phyloP scores from a whole-genome alignment of 768 basidiomycete species.

The Lactarius trivialis region DNA sequence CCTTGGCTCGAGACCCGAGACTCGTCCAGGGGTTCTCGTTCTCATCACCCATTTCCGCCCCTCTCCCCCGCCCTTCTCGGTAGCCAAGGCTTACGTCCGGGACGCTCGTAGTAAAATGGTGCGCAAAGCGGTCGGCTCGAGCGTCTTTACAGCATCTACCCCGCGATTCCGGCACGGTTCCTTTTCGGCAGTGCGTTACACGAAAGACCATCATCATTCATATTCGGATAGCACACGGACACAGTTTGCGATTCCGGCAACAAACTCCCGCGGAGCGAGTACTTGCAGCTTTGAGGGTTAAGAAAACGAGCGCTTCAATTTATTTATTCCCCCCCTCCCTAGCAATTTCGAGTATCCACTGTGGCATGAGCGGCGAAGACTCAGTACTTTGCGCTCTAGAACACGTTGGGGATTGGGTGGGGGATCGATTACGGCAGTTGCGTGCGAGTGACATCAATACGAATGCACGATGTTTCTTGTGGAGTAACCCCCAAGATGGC shows the following conservation, averaged over 20 bases:
- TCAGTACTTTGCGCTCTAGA: background rate
- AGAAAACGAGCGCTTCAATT: background rate
- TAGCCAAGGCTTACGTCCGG: background rate
- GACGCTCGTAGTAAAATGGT: background rate
- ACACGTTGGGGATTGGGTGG: background rate
- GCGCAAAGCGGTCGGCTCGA: background rate
- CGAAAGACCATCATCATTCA: no score
- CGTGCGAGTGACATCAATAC: background rate
- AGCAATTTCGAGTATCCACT: background rate
- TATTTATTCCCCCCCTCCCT: no score
- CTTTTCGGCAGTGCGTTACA: background rate
- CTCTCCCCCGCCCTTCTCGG: background rate
- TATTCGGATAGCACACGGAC: background rate
- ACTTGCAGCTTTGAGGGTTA: background rate
- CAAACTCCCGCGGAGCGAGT: background rate
- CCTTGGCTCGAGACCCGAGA: background rate
- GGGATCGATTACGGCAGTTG: background rate
- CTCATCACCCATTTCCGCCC: background rate
- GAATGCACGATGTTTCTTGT: background rate
- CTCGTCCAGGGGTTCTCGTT: background rate
- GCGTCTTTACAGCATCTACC: background rate
- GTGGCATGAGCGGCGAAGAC: background rate
- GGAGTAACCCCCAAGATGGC: background rate
- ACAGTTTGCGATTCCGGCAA: background rate
- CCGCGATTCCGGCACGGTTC: background rate